These are phyloP conservation scores for Microstroma glucosiphilum DNA, from an alignment of 1,284 basidiomycete species.

Conservation along the genomic window DNA sequence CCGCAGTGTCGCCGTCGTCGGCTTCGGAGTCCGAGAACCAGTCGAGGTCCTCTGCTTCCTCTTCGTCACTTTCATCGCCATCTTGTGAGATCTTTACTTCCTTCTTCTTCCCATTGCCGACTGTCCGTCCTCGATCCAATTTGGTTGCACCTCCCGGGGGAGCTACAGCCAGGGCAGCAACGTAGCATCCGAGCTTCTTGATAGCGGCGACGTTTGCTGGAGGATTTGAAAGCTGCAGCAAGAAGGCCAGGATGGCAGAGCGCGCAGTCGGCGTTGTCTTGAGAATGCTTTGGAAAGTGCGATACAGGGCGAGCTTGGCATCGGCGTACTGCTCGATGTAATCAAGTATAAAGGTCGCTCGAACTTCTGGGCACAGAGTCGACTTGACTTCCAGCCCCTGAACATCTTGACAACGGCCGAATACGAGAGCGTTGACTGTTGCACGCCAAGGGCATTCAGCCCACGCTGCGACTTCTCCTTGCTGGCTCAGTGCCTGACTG, in stretches of 20 bases:
- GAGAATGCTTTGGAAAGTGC: constrained; percentile 36
- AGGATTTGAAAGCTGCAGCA: constrained; percentile 74
- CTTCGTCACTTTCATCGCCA: constrained; percentile 52
- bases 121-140: not conserved
- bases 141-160: not conserved
- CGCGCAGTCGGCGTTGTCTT: constrained; percentile 40
- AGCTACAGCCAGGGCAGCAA: constrained; percentile 52
- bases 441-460: constrained; percentile 28
- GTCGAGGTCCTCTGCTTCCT: constrained; percentile 56
- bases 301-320: constrained; percentile 82
- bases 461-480: constrained; percentile 16
- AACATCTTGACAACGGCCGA: constrained; percentile 20
- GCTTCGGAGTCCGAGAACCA: constrained; percentile 45
- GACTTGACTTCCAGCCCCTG: too few relatives aligned
- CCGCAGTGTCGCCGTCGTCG: constrained; percentile 17
- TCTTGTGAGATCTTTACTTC: constrained; percentile 31
- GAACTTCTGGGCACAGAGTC: constrained; percentile 29
- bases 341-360: constrained; percentile 30
- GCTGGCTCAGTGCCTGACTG: not conserved
- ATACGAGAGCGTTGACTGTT: constrained; percentile 23
- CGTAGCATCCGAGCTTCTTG: constrained; percentile 67
- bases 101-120: constrained; percentile 18
- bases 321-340: constrained; percentile 57
- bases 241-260: constrained; percentile 66
- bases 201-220: constrained; percentile 70